Percentiles rank a stretch among this genome's conserved stretches.
phyloP scores from a whole-genome alignment of 441 rosid species.

The Bocquillonia castaneifolia region DNA sequence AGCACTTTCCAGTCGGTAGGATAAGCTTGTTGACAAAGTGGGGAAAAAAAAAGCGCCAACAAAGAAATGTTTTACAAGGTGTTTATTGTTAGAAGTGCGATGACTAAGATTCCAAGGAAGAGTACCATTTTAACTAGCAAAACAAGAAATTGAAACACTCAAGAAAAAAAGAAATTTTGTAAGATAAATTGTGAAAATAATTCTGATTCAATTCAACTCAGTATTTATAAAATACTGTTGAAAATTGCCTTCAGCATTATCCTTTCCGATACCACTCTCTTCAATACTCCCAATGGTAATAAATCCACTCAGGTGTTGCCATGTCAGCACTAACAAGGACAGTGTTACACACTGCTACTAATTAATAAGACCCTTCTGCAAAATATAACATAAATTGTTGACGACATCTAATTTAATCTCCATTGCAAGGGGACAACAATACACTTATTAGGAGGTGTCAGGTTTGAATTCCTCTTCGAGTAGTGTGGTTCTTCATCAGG shows the following conservation, averaged over 20 bases:
- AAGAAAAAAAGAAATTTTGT: not conserved
- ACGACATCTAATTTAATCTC: too few species aligned
- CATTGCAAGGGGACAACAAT: too few species aligned
- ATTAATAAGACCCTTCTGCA: too few species aligned
- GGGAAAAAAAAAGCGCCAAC: not conserved
- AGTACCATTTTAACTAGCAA: not conserved
- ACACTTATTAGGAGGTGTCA: not conserved
- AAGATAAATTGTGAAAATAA: not conserved
- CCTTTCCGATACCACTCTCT: too few species aligned
- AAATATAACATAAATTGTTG: too few species aligned
- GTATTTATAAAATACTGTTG: not conserved
- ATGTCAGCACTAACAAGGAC: too few species aligned
- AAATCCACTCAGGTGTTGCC: too few species aligned
- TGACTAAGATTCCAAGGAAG: not conserved
- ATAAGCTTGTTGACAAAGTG: not conserved
- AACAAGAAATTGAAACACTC: not conserved
- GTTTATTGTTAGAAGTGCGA: not conserved
- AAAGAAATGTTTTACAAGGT: not conserved
- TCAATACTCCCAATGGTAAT: not conserved
- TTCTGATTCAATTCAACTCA: not conserved
- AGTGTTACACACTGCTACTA: too few species aligned
- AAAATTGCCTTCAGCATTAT: too few species aligned
- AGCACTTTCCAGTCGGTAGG: not conserved
- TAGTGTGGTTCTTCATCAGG: too few species aligned
- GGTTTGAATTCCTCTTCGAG: not conserved